These are phyloP conservation scores for Gentiana straminea DNA, from an alignment of 257 asterid species.

Conservation along the genomic window DNA sequence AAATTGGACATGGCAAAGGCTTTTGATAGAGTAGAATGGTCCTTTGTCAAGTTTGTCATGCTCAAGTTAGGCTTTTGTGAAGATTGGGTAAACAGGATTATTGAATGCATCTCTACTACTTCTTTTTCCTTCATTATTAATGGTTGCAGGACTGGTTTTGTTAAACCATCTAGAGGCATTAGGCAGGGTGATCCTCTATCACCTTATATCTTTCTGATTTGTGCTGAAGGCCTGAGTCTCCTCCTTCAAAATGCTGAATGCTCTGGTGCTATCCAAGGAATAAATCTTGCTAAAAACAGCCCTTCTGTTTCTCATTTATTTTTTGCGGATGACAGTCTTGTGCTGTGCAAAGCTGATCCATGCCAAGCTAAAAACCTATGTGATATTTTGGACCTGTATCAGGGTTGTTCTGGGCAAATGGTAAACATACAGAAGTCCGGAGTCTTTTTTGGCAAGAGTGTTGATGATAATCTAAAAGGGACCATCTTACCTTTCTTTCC, in stretches of 20 bases:
- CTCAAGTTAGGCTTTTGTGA: background rate
- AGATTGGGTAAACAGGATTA: background rate
- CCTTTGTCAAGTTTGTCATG: background rate
- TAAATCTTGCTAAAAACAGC: background rate
- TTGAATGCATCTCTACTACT: background rate
- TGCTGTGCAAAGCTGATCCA: background rate
- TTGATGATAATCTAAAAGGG: background rate
- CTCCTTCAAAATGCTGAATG: background rate
- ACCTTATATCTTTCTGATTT: background rate
- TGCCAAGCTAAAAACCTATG: background rate
- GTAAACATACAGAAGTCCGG: background rate
- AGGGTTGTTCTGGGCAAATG: background rate
- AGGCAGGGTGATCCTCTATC: background rate
- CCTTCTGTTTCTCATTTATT: background rate
- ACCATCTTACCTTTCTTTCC: background rate
- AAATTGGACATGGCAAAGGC: background rate
- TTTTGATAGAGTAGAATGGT: background rate
- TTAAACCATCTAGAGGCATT: background rate
- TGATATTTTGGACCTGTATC: background rate
- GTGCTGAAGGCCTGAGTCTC: background rate
- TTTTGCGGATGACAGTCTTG: background rate
- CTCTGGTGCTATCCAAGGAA: background rate
- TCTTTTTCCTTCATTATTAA: background rate
- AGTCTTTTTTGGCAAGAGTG: background rate
- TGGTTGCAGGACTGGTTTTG: background rate